Percentiles rank a stretch among this genome's conserved stretches.
Evolutionary conservation across 345 rosid genomes (phyloP).

Genomic region (Brassica incana): DNA sequence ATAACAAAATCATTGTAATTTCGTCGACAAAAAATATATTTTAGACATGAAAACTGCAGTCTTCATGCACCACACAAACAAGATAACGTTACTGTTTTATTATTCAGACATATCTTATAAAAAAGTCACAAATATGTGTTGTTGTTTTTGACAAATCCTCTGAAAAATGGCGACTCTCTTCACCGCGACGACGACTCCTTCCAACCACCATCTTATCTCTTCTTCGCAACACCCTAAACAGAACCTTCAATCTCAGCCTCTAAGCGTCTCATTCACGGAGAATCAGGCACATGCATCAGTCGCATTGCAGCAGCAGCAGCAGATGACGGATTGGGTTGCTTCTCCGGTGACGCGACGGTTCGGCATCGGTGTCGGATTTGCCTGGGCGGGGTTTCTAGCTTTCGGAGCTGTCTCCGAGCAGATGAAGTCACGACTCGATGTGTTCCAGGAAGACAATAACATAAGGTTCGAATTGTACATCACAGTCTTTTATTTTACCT

Average conservation of each 20-base stretch:
- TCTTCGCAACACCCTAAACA: slow-evolving; percentile 40
- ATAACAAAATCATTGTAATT: not conserved
- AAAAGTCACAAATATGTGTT: not conserved
- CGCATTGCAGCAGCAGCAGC: slow-evolving; percentile 20
- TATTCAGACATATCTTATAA: not conserved
- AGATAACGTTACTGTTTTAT: slow-evolving; percentile 27
- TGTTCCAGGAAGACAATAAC: slow-evolving; percentile 59
- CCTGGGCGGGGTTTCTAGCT: slow-evolving; percentile 70
- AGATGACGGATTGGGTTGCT: slow-evolving; percentile 67
- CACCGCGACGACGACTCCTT: slow-evolving; percentile 25
- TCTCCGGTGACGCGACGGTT: slow-evolving; percentile 78
- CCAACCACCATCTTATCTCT: slow-evolving; percentile 41
- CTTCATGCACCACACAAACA: slow-evolving; percentile 25
- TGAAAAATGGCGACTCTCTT: slow-evolving; percentile 36
- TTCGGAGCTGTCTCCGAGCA: slow-evolving; percentile 71
- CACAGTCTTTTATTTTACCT: not conserved
- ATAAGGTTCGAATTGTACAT: slow-evolving; percentile 49
- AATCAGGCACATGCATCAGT: not conserved
- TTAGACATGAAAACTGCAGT: not conserved
- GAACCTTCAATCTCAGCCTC: slow-evolving; percentile 25
- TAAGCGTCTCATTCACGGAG: slow-evolving; percentile 9
- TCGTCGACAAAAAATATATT: not conserved
- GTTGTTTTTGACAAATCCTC: not conserved
- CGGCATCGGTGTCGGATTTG: slow-evolving; percentile 80
- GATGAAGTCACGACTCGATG: slow-evolving; percentile 60